phyloP scores from a whole-genome alignment of 176 grass and related monocot genomes.

The Oryza glumipatula region DNA sequence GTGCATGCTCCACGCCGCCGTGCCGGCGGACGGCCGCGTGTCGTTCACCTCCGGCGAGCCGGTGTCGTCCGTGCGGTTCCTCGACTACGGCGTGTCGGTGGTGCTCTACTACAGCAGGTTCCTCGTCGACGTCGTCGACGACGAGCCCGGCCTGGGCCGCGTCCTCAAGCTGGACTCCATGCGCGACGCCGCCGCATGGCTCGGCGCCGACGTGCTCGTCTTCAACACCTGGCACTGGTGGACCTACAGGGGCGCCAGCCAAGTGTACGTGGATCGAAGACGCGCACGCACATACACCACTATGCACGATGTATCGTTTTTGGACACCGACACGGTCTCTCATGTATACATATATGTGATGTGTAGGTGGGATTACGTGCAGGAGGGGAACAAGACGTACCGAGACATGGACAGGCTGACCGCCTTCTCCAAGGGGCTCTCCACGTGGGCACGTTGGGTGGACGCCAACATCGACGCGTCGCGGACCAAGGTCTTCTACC shows the following conservation, averaged over 20 bases:
- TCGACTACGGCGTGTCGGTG: constrained; percentile 50
- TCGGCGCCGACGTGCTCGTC: constrained; percentile 56
- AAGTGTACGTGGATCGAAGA: constrained; percentile 28
- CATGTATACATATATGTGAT: no score
- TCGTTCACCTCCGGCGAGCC: not conserved
- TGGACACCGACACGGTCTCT: no score
- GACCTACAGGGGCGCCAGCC: constrained; percentile 52
- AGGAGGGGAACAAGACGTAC: constrained; percentile 40
- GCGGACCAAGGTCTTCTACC: constrained; percentile 58
- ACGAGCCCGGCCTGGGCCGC: constrained; percentile 27
- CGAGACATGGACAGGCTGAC: constrained; percentile 55
- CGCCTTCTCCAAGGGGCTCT: constrained; percentile 59
- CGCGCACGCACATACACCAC: no score
- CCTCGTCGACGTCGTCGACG: constrained; percentile 54
- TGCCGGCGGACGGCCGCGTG: constrained; percentile 14
- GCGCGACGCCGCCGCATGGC: constrained; percentile 32
- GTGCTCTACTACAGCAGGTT: constrained; percentile 48
- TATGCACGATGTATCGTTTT: no score
- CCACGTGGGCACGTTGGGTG: constrained; percentile 59
- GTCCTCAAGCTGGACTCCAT: constrained; percentile 60
- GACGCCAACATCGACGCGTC: constrained; percentile 47
- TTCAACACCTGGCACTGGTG: constrained; percentile 80
- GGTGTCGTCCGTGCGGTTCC: constrained; percentile 51
- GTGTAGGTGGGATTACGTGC: constrained; percentile 62
- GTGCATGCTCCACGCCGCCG: constrained; percentile 70